Evolutionary conservation across 768 basidiomycete genomes (phyloP), one percentile per base, ranked within the genome.

Genomic region (Lanmaoa rubissima): DNA sequence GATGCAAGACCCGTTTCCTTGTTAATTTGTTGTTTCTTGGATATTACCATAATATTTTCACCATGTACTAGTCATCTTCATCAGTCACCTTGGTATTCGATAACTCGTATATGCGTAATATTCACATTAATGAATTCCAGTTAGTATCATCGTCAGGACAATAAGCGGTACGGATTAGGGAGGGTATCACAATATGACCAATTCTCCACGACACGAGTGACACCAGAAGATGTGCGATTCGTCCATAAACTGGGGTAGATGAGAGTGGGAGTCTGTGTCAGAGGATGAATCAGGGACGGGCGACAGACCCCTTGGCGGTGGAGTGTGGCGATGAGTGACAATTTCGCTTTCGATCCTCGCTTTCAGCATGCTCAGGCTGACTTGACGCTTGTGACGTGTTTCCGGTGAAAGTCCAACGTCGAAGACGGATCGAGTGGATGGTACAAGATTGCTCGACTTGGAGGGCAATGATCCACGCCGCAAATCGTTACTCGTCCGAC

Each of bases 221-320:
- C 91, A 94, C 90, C 92, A 94, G 74, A 94, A 93, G 17, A 94
- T 83, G 68, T 93, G 91, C 28, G 90, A 85, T 62, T 93, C 91
- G 64, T 94, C 92, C 75, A 92, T 75, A 67, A 92, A 93, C 65
- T 91, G 90, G 4, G 88, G 79, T 50, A 86, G 83, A 43, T 60
- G 60, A 1, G 65, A 45, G 17, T 57, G 39, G 1, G 59, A 38
- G 19, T 68, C 64, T 1, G 62, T 67, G 17, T 67, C 61, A 0
- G 63, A 63, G 19, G 41, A 3, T 0, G 59, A 35, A 35, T 71
- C 72, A 31, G 79, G 79, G 32, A 81, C 78, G 24, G 82, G 82
- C 38, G 86, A 86, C 51, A 85, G 73, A 14, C 79, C 76, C 48
- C 85, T 76, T 19, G 83, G 83, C 4, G 83, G 84, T 12, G 79